Evolutionary conservation across 352 stramenopile genomes (phyloP).

Genomic region (Phytophthora pluvialis): DNA sequence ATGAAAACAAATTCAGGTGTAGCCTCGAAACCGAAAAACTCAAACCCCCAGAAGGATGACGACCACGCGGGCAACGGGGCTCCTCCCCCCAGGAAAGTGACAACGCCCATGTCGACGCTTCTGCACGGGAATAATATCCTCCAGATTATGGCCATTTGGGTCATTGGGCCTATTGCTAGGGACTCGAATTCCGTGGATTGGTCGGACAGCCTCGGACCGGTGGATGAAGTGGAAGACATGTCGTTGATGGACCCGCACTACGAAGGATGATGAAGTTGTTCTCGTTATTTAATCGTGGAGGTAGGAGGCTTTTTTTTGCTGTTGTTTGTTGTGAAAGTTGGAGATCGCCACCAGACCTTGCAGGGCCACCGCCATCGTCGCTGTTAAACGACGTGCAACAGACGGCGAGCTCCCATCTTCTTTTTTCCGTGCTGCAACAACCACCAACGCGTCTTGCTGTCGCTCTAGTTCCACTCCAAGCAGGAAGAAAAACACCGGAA

Average conservation of each 20-base stretch:
- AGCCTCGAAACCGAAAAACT: conserved; percentile 3
- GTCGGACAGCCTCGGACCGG: conserved; percentile 52
- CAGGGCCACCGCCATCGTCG: conserved; percentile 32
- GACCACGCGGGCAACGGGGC: background rate
- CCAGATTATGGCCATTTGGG: conserved; percentile 55
- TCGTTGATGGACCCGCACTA: conserved; percentile 89
- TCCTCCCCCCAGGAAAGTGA: conserved; percentile 9
- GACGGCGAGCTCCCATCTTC: background rate
- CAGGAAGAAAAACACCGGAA: conserved; percentile 82
- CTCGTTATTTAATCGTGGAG: conserved; percentile 61
- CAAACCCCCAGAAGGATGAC: background rate
- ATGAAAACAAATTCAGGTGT: background rate
- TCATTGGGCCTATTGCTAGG: conserved; percentile 39
- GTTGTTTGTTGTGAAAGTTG: too few relatives aligned
- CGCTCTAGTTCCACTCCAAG: conserved; percentile 70
- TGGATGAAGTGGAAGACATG: conserved; percentile 50
- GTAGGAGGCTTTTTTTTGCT: conserved; percentile 14
- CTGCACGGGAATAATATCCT: conserved; percentile 74
- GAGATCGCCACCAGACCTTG: conserved; percentile 60
- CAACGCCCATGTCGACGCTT: conserved; percentile 30
- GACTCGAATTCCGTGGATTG: conserved; percentile 65
- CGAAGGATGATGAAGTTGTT: conserved; percentile 80
- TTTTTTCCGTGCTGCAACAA: too few relatives aligned
- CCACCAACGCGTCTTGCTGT: conserved; percentile 62
- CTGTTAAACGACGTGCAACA: conserved; percentile 29